phyloP scores from a whole-genome alignment of 371 early-diverging fungal genomes.

The Mortierella sp. region DNA sequence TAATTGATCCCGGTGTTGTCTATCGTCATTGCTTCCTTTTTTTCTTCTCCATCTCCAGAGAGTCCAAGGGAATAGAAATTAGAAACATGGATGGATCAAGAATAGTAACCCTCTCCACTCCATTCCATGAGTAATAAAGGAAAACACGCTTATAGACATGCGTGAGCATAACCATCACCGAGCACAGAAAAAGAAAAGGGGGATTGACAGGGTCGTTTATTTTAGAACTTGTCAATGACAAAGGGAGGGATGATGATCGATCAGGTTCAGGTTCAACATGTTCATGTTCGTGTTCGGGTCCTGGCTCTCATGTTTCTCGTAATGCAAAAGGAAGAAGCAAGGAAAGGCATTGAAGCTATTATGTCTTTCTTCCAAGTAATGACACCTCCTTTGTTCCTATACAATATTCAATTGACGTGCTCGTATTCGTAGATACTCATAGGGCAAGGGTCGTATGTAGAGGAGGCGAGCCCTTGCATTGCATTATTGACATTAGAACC shows the following conservation, averaged over 20 bases:
- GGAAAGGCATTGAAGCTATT: not conserved
- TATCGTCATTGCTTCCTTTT: not conserved
- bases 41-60: no score
- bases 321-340: not conserved
- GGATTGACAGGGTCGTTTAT: not conserved
- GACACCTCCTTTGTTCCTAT: no score
- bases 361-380: no score
- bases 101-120: no score
- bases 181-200: not conserved
- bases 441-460: no score
- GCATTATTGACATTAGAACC: no score
- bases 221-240: not conserved
- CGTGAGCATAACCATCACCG: not conserved
- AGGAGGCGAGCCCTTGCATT: no score
- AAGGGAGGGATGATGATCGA: slow-evolving; percentile 5
- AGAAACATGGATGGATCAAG: not conserved
- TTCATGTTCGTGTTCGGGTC: no score
- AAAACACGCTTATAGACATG: not conserved
- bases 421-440: no score
- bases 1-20: not conserved
- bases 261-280: not conserved
- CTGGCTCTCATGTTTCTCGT: not conserved
- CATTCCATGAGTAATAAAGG: not conserved
- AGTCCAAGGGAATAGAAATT: not conserved
- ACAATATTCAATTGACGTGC: no score